Conservation (phyloP, 768 basidiomycete genomes). For the Termitomyces sp. region DNA sequence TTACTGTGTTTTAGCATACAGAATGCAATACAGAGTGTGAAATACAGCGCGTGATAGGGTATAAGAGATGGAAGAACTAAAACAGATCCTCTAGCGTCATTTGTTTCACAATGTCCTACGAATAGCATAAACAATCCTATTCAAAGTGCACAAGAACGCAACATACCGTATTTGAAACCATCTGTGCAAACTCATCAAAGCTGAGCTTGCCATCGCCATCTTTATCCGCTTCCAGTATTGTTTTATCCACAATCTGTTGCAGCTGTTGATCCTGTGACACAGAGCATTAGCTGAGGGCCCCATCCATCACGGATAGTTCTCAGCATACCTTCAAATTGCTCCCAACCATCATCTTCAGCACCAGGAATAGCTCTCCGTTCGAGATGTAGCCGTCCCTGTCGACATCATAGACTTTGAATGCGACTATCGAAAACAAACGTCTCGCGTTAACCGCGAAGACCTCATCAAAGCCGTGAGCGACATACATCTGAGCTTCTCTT, state of each 20-base stretch:
- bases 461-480: conserved; percentile 13
- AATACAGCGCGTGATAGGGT: conserved; percentile 6
- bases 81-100: conserved; percentile 96
- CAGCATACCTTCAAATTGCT: conserved; percentile 86
- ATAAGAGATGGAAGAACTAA: conserved; percentile 25
- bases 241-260: conserved; percentile 99
- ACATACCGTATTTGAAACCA: conserved; percentile 94
- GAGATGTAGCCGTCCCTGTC: conserved; percentile 97
- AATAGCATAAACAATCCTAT: background rate
- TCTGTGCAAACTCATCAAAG: conserved; percentile 94
- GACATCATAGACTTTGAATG: conserved; percentile 99
- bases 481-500: conserved; percentile 94
- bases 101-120: conserved; percentile 97
- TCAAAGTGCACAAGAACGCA: background rate
- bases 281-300: conserved; percentile 1
- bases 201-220: conserved; percentile 96
- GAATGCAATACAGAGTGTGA: conserved; percentile 8
- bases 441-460: background rate
- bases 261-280: conserved; percentile 83
- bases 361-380: conserved; percentile 96
- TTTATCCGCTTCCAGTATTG: conserved; percentile 99
- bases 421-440: conserved; percentile 50
- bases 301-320: conserved; percentile 11
- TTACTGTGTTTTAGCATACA: conserved; percentile 3
- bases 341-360: conserved; percentile 99